A percentile compares a stretch with the other conserved stretches of the same genome.
phyloP scores from a whole-genome alignment of 306 rosid species.

The Castanea mollissima region DNA sequence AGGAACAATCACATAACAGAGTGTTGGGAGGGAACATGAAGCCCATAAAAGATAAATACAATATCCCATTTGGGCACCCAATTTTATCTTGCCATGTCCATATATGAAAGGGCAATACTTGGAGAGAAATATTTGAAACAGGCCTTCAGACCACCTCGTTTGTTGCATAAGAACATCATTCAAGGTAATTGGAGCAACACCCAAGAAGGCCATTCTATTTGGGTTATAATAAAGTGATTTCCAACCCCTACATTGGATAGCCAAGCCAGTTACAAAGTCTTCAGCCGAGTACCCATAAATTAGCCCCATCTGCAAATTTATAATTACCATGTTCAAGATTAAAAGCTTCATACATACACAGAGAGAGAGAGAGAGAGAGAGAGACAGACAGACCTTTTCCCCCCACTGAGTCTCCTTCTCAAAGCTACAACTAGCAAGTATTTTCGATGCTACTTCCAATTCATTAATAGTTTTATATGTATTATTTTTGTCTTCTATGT shows the following conservation, averaged over 20 bases:
- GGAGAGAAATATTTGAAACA: conserved; percentile 58
- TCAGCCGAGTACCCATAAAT: conserved; percentile 65
- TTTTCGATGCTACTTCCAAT: conserved; percentile 50
- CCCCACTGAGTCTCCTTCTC: conserved; percentile 76
- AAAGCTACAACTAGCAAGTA: conserved; percentile 46
- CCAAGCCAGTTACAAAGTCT: conserved; percentile 56
- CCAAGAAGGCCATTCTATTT: conserved; percentile 49
- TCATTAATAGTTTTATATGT: conserved; percentile 36
- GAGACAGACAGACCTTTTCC: conserved; percentile 39
- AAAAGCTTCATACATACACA: background rate
- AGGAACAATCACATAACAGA: conserved; percentile 50
- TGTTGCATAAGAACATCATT: conserved; percentile 45
- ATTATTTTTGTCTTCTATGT: conserved; percentile 15
- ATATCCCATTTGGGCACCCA: conserved; percentile 64
- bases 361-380: background rate
- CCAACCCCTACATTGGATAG: conserved; percentile 71
- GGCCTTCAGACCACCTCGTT: conserved; percentile 64
- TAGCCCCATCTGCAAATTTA: conserved; percentile 55
- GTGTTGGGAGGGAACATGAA: conserved; percentile 51
- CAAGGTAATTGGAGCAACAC: conserved; percentile 64
- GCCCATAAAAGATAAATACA: conserved; percentile 64
- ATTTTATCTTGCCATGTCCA: conserved; percentile 54
- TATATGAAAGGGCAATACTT: conserved; percentile 74
- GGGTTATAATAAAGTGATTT: conserved; percentile 69
- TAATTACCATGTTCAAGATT: background rate